Base-by-base conservation (phyloP, 805 yeast species). In the Jamesozyma piceae region DNA sequence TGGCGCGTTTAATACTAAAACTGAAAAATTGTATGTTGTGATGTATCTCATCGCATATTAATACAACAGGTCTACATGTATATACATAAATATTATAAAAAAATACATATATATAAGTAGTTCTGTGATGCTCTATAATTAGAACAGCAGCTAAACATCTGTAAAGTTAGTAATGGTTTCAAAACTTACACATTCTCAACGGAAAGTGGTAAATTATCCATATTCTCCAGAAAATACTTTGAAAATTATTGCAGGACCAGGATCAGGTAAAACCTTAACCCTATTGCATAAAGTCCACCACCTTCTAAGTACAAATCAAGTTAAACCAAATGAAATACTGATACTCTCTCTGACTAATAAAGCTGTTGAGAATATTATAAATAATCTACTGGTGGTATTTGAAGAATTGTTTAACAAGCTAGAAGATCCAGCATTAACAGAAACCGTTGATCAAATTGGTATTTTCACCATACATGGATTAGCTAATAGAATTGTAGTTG, bases 181-280 rank as follows among this genome's bases (percentile, higher is more conserved):
- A n/a, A 31, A n/a, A 21, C 60, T 69, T 24, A 75, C 82, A 0
- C 59, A 58, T 2, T 56, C 73, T 0, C 87, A 80, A 53, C 45
- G 51, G 37, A 53, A 56, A 14, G 74, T 77, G 5, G 72, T 79
- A 9, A 53, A 59, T 1, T 58, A 60, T 43, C 74, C 77, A 1
- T 56, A 65, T 5, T 54, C 45, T 4, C 63, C 66, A 6, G 56
- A 64, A 15, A 60, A 67, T 6, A 60, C 79, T 0, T 57, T 82
- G 5, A 67, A 74, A 30, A 66, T 82, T 1, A 63, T 69, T 8
- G 83, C 88, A 0, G 87, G 87, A 0, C 87, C 89, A 0, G 88
- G 89, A 3, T 73, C 83, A 8, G 89, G 90, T 2, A 82, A 82
- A 52, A 80, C 88, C 0, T 63, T 66, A 28, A 80, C 87, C 0